A percentile compares a stretch with the other conserved stretches of the same genome.
Evolutionary conservation across 2,329 filamentous ascomycete species (phyloP).

Genomic region (Colletotrichum endophyticum): DNA sequence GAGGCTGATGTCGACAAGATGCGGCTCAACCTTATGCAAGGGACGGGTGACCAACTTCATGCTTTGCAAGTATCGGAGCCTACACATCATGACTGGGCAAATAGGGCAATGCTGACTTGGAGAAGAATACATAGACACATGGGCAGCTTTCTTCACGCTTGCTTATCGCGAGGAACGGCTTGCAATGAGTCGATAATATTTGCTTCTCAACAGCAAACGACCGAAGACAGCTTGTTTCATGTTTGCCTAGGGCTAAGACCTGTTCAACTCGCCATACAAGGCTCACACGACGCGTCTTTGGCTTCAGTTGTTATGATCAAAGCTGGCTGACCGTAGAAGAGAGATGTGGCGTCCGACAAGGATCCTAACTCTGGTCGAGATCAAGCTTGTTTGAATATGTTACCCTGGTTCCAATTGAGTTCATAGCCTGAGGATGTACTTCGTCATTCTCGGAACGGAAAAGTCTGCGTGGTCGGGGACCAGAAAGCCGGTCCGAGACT

Average conservation of each 20-base stretch:
- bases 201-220: too few species aligned
- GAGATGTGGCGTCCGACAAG: not conserved
- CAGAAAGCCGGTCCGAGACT: not conserved
- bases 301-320: not conserved
- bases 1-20: not conserved
- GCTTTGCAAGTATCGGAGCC: not conserved
- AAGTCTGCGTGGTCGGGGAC: not conserved
- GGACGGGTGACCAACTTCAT: not conserved
- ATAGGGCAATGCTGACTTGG: not conserved
- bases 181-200: too few species aligned
- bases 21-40: not conserved
- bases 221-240: too few species aligned
- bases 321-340: rapidly evolving
- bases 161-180: too few species aligned
- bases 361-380: not conserved
- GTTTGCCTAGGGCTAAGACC: not conserved
- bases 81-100: not conserved
- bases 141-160: too few species aligned
- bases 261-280: not conserved
- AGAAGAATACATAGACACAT: too few species aligned
- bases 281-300: not conserved
- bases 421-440: not conserved
- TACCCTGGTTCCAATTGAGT: not conserved
- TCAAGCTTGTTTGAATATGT: not conserved
- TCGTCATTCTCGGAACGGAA: not conserved